Base-by-base conservation (phyloP, 164 flowering plant species). In the Santalum album region DNA sequence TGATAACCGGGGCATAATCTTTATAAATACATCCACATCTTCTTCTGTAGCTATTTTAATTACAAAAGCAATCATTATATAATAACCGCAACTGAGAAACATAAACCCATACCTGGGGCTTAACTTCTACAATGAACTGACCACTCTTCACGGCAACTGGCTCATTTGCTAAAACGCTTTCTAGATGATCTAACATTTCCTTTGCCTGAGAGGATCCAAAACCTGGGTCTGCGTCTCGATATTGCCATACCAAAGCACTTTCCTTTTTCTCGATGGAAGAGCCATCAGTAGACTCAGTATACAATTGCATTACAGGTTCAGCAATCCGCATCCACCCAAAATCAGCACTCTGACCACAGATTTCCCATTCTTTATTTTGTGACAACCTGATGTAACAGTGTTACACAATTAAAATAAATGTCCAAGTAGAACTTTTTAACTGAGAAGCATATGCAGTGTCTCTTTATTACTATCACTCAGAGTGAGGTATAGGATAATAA, bases 91-190 rank as follows among this genome's bases (percentile, higher is more conserved):
- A 50, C 12, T 3, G 7, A 29, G 53, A 25, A 17, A 25, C 51
- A 46, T 11, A 51, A 18, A 56, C 22, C 50, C 51, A 53, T 52
- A 76, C 83, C 83, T 79, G 83, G 51, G 83, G 83, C 59, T 79
- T 78, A 17, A 78, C 76, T 67, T 77, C 81, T 24, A 77, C 78
- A 50, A 73, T 73, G 53, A 45, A 62, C 47, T 74, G 81, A 40
- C 83, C 83, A 52, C 80, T 76, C 68, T 78, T 78, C 43, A 76
- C 83, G 19, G 77, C 67, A 35, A 76, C 83, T 38, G 83, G 81
- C 63, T 79, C 83, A 55, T 79, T 79, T 17, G 83, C 75, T 49
- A 79, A 58, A 10, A 77, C 81, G 47, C 74, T 77, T 55, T 77
- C 81, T 15, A 77, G 58, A 60, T 77, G 81, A 50, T 79, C 81